These are phyloP conservation scores for Pelargonium australe DNA, from an alignment of 441 rosid species.

Conservation along the genomic window DNA sequence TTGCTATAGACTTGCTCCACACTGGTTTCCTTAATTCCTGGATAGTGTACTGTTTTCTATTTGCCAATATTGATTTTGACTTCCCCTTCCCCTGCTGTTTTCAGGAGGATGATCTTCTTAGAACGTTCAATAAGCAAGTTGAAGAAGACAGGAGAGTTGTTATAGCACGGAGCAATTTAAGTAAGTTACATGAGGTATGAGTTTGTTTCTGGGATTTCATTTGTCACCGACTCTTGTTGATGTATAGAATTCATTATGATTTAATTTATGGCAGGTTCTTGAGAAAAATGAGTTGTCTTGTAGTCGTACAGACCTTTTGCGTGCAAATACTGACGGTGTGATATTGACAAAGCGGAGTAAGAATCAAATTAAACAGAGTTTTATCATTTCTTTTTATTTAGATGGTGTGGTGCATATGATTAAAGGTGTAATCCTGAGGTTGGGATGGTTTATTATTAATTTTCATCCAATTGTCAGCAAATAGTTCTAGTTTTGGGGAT, in stretches of 20 bases:
- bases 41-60: not conserved
- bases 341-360: slow-evolving; percentile 72
- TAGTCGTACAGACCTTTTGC: slow-evolving; percentile 43
- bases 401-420: not conserved
- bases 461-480: not conserved
- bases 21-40: not conserved
- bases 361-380: slow-evolving; percentile 25
- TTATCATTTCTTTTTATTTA: slow-evolving; percentile 7
- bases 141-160: slow-evolving; percentile 85
- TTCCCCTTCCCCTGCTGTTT: slow-evolving; percentile 17
- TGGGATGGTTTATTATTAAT: not conserved
- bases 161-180: slow-evolving; percentile 75
- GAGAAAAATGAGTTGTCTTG: slow-evolving; percentile 82
- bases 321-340: slow-evolving; percentile 72
- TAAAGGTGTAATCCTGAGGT: not conserved
- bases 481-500: not conserved
- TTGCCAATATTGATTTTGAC: not conserved
- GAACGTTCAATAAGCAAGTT: slow-evolving; percentile 73
- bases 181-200: slow-evolving; percentile 75
- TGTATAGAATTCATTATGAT: slow-evolving; percentile 17
- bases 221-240: not conserved
- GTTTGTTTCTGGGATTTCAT: not conserved
- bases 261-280: slow-evolving; percentile 54
- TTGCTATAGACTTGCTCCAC: not conserved
- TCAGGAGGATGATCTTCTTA: slow-evolving; percentile 75